A percentile compares a stretch with the other conserved stretches of the same genome.
phyloP scores from a whole-genome alignment of 2,329 filamentous ascomycete genomes.

The Xylariaceae sp. region DNA sequence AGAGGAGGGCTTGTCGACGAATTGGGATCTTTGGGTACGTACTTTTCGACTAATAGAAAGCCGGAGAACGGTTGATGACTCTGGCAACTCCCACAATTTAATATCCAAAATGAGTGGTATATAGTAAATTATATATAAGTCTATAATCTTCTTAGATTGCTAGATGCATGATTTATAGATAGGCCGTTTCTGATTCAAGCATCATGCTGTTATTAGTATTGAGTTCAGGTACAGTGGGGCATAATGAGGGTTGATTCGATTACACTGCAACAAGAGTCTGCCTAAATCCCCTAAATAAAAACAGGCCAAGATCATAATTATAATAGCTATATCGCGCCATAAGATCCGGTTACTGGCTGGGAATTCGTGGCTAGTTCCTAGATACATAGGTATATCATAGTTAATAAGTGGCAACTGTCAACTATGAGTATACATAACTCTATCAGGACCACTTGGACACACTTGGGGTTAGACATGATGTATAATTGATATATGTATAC shows the following conservation, averaged over 20 bases:
- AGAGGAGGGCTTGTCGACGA: conserved; percentile 2
- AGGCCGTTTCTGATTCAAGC: not conserved
- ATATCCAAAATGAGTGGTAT: not conserved
- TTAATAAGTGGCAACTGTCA: no score
- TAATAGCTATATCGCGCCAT: not conserved
- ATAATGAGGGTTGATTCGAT: not conserved
- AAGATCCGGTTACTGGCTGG: not conserved
- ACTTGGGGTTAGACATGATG: no score
- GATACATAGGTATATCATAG: not conserved
- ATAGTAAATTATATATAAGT: not conserved
- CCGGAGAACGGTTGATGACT: not conserved
- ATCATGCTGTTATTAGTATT: not conserved
- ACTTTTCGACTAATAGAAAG: not conserved
- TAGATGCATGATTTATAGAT: not conserved
- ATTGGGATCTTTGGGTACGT: not conserved
- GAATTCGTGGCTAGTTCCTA: not conserved
- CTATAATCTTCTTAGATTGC: not conserved
- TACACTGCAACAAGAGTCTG: not conserved
- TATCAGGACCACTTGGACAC: no score
- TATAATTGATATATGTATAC: no score
- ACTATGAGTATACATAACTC: no score
- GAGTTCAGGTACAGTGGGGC: not conserved
- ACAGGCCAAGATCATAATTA: not conserved
- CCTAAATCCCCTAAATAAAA: not conserved
- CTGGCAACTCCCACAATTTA: not conserved